Base-by-base conservation (phyloP, 306 rosid species). In the Malus sieversii region DNA sequence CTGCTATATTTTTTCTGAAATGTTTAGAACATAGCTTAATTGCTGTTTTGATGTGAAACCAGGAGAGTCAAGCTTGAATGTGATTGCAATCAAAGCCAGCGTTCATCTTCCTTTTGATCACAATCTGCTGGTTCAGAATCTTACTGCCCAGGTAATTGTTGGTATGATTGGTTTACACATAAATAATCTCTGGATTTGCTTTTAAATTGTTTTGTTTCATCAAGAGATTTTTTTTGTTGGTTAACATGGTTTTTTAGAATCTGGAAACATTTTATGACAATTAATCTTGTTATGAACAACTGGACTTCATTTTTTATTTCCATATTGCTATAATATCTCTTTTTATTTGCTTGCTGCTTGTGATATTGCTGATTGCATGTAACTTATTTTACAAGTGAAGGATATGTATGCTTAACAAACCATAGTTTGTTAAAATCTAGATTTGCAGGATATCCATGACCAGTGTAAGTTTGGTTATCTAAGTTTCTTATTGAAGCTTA, bases 91-190 rank as follows among this genome's bases (percentile, higher is more conserved):
- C 80, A 89, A 82, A 88, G 97, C 97, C 77, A 95, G 92, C 57
- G 71, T 95, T 79, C 97, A 95, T 81, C 92, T 90, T 58, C 93
- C 97, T 25, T 87, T 80, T 68, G 96, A 92, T 86, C 97, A 92
- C 71, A 82, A 74, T 10, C 16, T 89, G 68, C 85, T 86, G 46
- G 97, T 95, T 79, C 99, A 95, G 81, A 95, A 95, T 84, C 97
- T 95, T 76, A 89, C 97, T 74, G 79, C 85, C 63, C 89, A 89
- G 96, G 99, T 95, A 88, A 83, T 66, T 75, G 48, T 53, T 58
- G 40, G 16, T 66, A 57, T 55, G 14, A 18, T 67, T 18, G 51
- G 51, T 40, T 64, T 18, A 11, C 25, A 30, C 66, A 40, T 19
- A 3, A n/a, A 25, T 4, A 22, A 44, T 61, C 66, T 38, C 46